Percentiles rank a stretch among this genome's conserved stretches.
These are phyloP conservation scores for Annulohypoxylon nitens DNA, from an alignment of 495 filamentous ascomycete genomes.

Conservation along the genomic window DNA sequence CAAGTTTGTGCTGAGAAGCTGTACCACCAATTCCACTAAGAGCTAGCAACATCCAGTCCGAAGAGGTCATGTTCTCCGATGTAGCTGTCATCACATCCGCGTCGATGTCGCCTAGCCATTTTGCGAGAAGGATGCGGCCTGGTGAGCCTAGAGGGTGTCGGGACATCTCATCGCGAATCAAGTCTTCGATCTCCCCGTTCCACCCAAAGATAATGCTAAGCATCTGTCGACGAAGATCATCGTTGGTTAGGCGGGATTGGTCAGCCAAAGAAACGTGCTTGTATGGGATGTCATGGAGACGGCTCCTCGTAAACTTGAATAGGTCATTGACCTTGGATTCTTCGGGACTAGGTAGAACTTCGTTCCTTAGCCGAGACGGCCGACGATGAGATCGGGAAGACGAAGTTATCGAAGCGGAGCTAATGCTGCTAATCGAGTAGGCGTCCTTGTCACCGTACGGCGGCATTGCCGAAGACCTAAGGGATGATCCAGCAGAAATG, in stretches of 20 bases:
- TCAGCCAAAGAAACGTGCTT: conserved; percentile 73
- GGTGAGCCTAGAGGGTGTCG: conserved; percentile 79
- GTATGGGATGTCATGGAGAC: conserved; percentile 84
- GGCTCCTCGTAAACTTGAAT: conserved; percentile 75
- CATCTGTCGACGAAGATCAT: conserved; percentile 92
- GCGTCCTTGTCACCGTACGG: conserved; percentile 65
- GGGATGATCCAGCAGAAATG: conserved; percentile 72
- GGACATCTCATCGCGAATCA: conserved; percentile 89
- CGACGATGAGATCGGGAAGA: conserved; percentile 71
- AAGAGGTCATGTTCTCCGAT: conserved; percentile 84
- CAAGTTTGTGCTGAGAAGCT: conserved; percentile 88
- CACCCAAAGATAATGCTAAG: conserved; percentile 94
- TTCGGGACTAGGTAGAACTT: conserved; percentile 77
- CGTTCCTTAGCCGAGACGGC: conserved; percentile 82
- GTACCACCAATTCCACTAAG: conserved; percentile 86
- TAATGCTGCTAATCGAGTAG: conserved; percentile 65
- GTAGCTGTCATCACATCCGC: conserved; percentile 83
- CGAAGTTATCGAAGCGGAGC: conserved; percentile 74
- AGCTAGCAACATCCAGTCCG: conserved; percentile 97
- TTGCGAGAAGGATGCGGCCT: conserved; percentile 81
- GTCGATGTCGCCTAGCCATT: conserved; percentile 91
- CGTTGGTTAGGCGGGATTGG: conserved; percentile 75
- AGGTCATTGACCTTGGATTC: conserved; percentile 71
- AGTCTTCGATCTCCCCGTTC: conserved; percentile 83
- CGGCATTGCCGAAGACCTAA: conserved; percentile 57